Conservation (phyloP, 1,139 yeast genomes). For the Schwanniomyces etchellsii region DNA sequence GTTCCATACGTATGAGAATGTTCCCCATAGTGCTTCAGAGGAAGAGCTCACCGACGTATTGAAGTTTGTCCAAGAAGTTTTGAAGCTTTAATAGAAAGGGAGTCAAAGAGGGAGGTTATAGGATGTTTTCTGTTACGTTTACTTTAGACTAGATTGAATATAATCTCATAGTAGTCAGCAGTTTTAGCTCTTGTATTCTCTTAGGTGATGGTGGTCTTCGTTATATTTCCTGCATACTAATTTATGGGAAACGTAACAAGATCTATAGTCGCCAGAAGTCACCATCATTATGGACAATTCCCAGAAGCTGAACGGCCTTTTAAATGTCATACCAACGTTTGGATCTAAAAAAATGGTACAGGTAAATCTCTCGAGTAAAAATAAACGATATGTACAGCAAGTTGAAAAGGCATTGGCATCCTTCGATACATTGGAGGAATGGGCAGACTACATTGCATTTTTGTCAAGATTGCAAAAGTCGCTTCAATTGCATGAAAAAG, state of each 20-base stretch:
- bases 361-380: conserved; percentile 41
- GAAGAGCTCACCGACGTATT: conserved; percentile 60
- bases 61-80: conserved; percentile 33
- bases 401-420: conserved; percentile 69
- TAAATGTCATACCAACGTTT: conserved; percentile 5
- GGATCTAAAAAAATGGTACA: conserved; percentile 7
- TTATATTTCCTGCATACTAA: too few species aligned
- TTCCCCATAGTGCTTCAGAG: conserved; percentile 64
- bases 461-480: conserved; percentile 74
- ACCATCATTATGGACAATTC: conserved; percentile 4
- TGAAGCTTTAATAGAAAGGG: not conserved
- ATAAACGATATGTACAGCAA: conserved; percentile 59
- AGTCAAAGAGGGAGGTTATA: too few species aligned
- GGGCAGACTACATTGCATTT: conserved; percentile 98
- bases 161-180: too few species aligned
- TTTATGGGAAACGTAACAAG: too few species aligned
- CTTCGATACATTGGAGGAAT: conserved; percentile 86
- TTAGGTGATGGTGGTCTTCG: too few species aligned
- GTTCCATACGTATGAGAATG: conserved; percentile 57
- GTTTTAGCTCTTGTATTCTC: not conserved
- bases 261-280: too few species aligned
- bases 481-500: conserved; percentile 32
- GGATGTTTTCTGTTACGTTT: too few species aligned
- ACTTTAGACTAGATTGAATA: not conserved
- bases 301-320: conserved; percentile 4